Base-by-base conservation (phyloP, 495 filamentous ascomycete species). In the Lepraria neglecta region DNA sequence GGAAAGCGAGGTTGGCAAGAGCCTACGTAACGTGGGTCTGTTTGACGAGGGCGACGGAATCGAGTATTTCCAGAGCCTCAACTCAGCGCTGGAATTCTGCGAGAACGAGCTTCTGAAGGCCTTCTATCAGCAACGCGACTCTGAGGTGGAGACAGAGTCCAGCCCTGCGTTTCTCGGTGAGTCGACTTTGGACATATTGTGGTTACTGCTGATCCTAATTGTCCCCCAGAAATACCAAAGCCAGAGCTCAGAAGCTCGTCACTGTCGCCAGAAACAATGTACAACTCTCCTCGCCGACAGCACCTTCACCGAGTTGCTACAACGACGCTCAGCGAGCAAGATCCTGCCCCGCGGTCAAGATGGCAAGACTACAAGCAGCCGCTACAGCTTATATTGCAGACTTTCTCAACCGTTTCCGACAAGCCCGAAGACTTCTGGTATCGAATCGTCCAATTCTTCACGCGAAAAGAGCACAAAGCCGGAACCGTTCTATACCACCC, bases 371-470 rank as follows among this genome's bases (percentile, higher is more conserved):
- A 96, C 74, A 87, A 85, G 58, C 91, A 96, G 70, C 94, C 94
- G 0, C 79, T 97, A 3, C 87, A 90, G 12, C 84, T 98, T 19
- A 88, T 97, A 67, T 79, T 98, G 27, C 94, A 96, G 71, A 90
- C 90, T 33, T 97, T 98, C 74, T 85, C 90, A 62, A 88, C 88
- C 61, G 77, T 96, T 44, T 69, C 71, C 11, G 78, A 85, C 54
- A 85, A 89, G 67, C 87, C 88, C 65, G 92, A 96, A 70, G 92
- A 96, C 69, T 98, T 97, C 70, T 98, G 94, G 94, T 91, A 89
- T 74, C 82, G 81, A 11, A 84, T 80, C 12, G 84, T 81, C 38
- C 77, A 79, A 2, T 96, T 85, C 72, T 96, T 97, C 70, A 67
- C 71, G 14, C 82, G 82, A 56, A 80, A 82, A 46, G 80, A 83